Evolutionary conservation across 352 stramenopile genomes (phyloP).

Genomic region (Phytophthora sp.): DNA sequence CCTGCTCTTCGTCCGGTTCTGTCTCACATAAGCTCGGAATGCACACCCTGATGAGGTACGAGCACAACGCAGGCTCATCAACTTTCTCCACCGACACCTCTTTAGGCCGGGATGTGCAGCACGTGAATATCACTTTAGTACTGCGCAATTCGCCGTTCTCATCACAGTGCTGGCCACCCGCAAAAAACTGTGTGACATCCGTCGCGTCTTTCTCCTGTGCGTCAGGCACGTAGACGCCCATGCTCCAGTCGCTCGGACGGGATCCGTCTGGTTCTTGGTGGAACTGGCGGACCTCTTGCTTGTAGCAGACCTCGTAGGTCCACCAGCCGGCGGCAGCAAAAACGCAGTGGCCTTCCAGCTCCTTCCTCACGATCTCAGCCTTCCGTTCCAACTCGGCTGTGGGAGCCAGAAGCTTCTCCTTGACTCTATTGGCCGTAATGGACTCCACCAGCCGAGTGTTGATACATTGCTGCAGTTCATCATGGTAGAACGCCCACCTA

Average conservation of each 20-base stretch:
- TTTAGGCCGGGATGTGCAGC: conserved; percentile 71
- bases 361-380: conserved; percentile 53
- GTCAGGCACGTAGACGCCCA: conserved; percentile 65
- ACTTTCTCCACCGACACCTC: conserved; percentile 68
- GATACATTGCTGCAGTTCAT: conserved; percentile 76
- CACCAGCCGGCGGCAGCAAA: conserved; percentile 73
- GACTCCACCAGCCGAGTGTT: conserved; percentile 63
- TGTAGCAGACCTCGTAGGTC: conserved; percentile 88
- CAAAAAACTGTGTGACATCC: conserved; percentile 77
- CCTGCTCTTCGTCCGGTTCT: conserved; percentile 36
- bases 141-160: conserved; percentile 80
- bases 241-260: conserved; percentile 83
- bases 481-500: conserved; percentile 87
- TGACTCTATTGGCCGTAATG: conserved; percentile 43
- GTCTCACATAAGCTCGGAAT: conserved; percentile 72
- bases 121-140: conserved; percentile 79
- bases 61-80: conserved; percentile 83
- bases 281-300: conserved; percentile 81
- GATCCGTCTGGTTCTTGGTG: conserved; percentile 79
- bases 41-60: conserved; percentile 82
- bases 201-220: conserved; percentile 36
- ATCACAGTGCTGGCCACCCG: conserved; percentile 80
- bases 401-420: conserved; percentile 46
- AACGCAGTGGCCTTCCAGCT: conserved; percentile 65
- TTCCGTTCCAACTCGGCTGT: conserved; percentile 45